phyloP scores from a whole-genome alignment of 768 basidiomycete genomes.

The Russula earlei region DNA sequence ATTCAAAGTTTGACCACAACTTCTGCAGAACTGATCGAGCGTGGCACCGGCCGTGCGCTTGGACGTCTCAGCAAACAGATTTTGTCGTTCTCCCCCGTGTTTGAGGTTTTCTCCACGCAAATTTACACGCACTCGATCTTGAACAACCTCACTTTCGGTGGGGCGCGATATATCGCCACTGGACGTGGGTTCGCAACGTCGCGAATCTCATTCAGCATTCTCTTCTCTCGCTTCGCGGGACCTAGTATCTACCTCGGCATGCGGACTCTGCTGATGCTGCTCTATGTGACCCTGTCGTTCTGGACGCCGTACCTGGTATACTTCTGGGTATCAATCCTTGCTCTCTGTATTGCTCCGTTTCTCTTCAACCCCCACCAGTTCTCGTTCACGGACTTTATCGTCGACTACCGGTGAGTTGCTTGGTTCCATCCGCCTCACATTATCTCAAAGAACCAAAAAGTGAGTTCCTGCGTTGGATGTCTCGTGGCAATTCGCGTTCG shows the following conservation, averaged over 20 bases:
- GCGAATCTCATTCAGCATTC: slow-evolving; percentile 85
- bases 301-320: slow-evolving; percentile 93
- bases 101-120: slow-evolving; percentile 97
- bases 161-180: slow-evolving; percentile 96
- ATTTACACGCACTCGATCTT: slow-evolving; percentile 97
- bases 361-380: slow-evolving; percentile 99
- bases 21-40: slow-evolving; percentile 78
- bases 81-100: slow-evolving; percentile 84
- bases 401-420: slow-evolving; percentile 72
- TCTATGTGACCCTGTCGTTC: slow-evolving; percentile 86
- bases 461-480: slow-evolving; percentile 99
- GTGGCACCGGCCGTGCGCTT: slow-evolving; percentile 87
- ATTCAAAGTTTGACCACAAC: slow-evolving; percentile 16
- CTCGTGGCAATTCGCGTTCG: slow-evolving; percentile 91
- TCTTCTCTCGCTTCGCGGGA: slow-evolving; percentile 97
- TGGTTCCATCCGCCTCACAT: no score
- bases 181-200: slow-evolving; percentile 98
- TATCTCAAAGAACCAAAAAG: slow-evolving; percentile 31
- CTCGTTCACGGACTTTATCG: slow-evolving; percentile 91
- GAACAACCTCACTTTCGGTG: slow-evolving; percentile 94
- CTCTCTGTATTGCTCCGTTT: slow-evolving; percentile 93
- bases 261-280: slow-evolving; percentile 82
- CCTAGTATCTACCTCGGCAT: slow-evolving; percentile 98
- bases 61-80: slow-evolving; percentile 92
- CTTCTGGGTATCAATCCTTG: slow-evolving; percentile 94